Percentiles rank a stretch among this genome's conserved stretches.
Evolutionary conservation across 2,329 filamentous ascomycete genomes (phyloP).

Genomic region (Dothidotthia symphoricarpi): DNA sequence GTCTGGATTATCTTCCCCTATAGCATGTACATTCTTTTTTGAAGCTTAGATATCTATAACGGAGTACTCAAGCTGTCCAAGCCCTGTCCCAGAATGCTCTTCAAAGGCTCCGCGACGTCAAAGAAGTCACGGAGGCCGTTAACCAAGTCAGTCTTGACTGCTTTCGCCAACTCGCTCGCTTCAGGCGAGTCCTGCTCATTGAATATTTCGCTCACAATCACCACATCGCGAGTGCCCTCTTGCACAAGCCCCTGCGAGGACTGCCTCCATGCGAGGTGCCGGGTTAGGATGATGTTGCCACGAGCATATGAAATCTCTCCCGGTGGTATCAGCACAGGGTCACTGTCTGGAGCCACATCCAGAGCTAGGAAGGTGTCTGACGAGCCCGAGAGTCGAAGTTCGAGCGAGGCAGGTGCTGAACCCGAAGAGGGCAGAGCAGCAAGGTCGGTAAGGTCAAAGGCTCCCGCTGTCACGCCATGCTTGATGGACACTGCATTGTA

Average conservation of each 20-base stretch:
- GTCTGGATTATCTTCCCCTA: not conserved
- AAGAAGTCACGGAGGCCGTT: constrained; percentile 1
- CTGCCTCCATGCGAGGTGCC: constrained; percentile 1
- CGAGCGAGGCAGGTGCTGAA: not conserved
- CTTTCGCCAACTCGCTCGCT: constrained; percentile 1
- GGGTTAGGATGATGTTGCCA: constrained; percentile 1
- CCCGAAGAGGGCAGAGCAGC: not conserved
- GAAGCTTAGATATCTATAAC: not conserved
- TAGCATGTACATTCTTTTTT: not conserved
- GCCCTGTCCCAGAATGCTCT: not conserved
- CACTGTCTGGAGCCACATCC: not conserved
- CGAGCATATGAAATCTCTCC: constrained; percentile 1
- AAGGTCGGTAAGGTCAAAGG: constrained; percentile 1
- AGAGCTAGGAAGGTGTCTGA: constrained; percentile 1
- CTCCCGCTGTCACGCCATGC: not conserved
- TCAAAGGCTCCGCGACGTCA: constrained; percentile 1
- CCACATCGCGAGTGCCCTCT: constrained; percentile 1
- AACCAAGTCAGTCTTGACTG: constrained; percentile 1
- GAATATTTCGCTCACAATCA: constrained; percentile 1
- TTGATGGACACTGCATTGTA: constrained; percentile 1
- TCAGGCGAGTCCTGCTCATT: not conserved
- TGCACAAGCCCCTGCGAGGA: not conserved
- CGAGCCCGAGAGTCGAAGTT: constrained; percentile 1
- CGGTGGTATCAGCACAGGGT: not conserved
- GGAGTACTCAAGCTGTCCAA: not conserved